A percentile compares a stretch with the other conserved stretches of the same genome.
Conservation (phyloP, 345 rosid genomes). For the Ceriops decandra region DNA sequence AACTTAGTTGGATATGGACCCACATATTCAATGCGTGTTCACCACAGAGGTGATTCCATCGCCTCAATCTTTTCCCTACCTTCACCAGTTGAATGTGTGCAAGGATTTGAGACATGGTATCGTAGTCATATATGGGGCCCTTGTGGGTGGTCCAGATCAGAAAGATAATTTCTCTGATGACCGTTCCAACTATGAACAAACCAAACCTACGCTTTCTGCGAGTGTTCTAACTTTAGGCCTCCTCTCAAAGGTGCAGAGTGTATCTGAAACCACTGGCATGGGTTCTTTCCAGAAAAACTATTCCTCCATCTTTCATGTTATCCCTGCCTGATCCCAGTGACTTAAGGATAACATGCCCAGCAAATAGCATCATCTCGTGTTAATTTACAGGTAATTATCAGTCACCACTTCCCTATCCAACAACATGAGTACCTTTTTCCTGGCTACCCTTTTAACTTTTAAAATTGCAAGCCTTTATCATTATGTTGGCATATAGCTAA, state of each 20-base stretch:
- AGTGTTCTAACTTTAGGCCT: conserved; percentile 30
- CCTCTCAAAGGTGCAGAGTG: conserved; percentile 27
- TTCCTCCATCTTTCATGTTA: neutral
- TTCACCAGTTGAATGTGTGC: conserved; percentile 19
- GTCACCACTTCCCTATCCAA: conserved; percentile 28
- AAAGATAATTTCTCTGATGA: conserved; percentile 26
- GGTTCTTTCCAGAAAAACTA: too few species aligned
- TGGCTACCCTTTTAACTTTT: neutral
- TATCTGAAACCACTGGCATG: conserved; percentile 10
- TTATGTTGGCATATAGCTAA: neutral
- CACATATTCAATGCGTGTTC: conserved; percentile 21
- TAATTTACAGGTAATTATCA: conserved; percentile 32
- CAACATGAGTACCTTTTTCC: conserved; percentile 28
- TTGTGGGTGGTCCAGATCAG: conserved; percentile 34
- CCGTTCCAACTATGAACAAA: conserved; percentile 26
- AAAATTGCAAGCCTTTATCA: neutral
- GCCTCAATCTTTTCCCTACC: conserved; percentile 19
- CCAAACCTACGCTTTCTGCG: conserved; percentile 25
- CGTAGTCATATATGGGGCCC: conserved; percentile 20
- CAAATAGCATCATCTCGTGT: neutral
- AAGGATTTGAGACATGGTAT: conserved; percentile 32
- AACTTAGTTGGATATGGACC: conserved; percentile 26
- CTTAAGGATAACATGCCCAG: too few species aligned
- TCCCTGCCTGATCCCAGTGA: too few species aligned
- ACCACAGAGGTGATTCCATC: conserved; percentile 36